Evolutionary conservation across 2,329 filamentous ascomycete species (phyloP).

Genomic region (Venturiaceae sp.): DNA sequence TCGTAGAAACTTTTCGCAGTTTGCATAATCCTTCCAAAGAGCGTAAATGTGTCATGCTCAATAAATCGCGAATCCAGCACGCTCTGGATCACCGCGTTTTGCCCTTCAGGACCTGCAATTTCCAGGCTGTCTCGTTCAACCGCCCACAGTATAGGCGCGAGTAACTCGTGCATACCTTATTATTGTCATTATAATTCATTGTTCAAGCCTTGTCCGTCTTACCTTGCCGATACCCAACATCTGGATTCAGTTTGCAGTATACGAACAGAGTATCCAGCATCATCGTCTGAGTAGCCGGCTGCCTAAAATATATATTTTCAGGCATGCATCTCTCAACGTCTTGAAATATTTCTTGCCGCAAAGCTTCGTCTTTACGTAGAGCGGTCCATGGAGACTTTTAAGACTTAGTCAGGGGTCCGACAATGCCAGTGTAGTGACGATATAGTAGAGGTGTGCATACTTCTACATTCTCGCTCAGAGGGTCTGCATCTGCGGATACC

Average conservation of each 20-base stretch:
- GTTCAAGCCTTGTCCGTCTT: too few species aligned
- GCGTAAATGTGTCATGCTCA: slow-evolving; percentile 81
- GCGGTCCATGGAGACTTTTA: slow-evolving; percentile 80
- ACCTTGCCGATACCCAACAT: slow-evolving; percentile 86
- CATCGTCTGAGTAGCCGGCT: slow-evolving; percentile 65
- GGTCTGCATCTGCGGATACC: slow-evolving; percentile 65
- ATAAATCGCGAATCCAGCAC: slow-evolving; percentile 64
- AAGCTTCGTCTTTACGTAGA: slow-evolving; percentile 72
- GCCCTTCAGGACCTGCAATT: slow-evolving; percentile 15
- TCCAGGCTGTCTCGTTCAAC: slow-evolving; percentile 69
- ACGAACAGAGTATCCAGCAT: slow-evolving; percentile 87
- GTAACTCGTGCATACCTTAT: slow-evolving; percentile 96
- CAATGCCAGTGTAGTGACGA: slow-evolving; percentile 17
- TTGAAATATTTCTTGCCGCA: slow-evolving; percentile 83
- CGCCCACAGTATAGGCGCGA: slow-evolving; percentile 82
- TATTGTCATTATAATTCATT: too few species aligned
- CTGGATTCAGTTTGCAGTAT: slow-evolving; percentile 85
- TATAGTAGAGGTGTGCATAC: slow-evolving; percentile 30
- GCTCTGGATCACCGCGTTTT: slow-evolving; percentile 38
- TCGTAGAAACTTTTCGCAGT: slow-evolving; percentile 82
- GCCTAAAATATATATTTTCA: slow-evolving; percentile 82
- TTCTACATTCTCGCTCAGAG: slow-evolving; percentile 71
- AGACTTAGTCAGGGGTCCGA: slow-evolving; percentile 38
- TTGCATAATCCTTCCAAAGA: slow-evolving; percentile 85
- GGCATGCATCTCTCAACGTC: slow-evolving; percentile 88